These are phyloP conservation scores for Cerrena zonata DNA, from an alignment of 1,284 basidiomycete genomes.

Conservation along the genomic window DNA sequence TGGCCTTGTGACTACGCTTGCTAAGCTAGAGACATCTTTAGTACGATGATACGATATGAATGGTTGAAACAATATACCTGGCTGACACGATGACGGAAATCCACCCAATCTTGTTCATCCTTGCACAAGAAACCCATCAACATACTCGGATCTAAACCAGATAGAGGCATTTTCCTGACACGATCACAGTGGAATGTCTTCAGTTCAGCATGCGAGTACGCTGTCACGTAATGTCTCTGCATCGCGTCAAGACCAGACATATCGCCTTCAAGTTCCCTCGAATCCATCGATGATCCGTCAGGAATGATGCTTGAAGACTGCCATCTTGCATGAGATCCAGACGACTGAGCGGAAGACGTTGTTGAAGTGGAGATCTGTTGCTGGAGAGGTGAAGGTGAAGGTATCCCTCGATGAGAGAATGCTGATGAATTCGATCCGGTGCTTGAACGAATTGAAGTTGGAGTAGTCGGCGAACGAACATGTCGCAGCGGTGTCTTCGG, in stretches of 20 bases:
- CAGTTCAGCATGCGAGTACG: constrained; percentile 64
- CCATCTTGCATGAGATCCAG: constrained; percentile 30
- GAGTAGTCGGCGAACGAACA: constrained; percentile 42
- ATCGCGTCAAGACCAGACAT: constrained; percentile 36
- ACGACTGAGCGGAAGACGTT: constrained; percentile 23
- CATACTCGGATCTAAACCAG: constrained; percentile 94
- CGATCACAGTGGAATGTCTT: constrained; percentile 91
- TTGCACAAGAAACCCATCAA: constrained; percentile 85
- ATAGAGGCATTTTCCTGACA: constrained; percentile 87
- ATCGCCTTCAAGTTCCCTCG: constrained; percentile 25
- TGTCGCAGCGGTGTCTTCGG: constrained; percentile 28
- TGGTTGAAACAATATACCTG: constrained; percentile 42
- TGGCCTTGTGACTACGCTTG: constrained; percentile 66
- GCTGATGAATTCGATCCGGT: constrained; percentile 47
- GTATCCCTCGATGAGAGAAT: constrained; percentile 48
- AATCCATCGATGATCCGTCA: constrained; percentile 34
- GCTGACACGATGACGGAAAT: constrained; percentile 68
- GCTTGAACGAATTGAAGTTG: constrained; percentile 40
- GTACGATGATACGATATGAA: not conserved
- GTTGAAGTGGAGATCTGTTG: constrained; percentile 50
- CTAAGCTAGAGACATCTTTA: constrained; percentile 29
- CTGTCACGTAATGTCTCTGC: constrained; percentile 55
- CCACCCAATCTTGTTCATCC: constrained; percentile 78
- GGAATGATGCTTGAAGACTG: constrained; percentile 26
- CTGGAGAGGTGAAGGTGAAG: constrained; percentile 57